A percentile compares a stretch with the other conserved stretches of the same genome.
These are phyloP conservation scores for Penicillium freii DNA, from an alignment of 2,329 filamentous ascomycete genomes.

Conservation along the genomic window DNA sequence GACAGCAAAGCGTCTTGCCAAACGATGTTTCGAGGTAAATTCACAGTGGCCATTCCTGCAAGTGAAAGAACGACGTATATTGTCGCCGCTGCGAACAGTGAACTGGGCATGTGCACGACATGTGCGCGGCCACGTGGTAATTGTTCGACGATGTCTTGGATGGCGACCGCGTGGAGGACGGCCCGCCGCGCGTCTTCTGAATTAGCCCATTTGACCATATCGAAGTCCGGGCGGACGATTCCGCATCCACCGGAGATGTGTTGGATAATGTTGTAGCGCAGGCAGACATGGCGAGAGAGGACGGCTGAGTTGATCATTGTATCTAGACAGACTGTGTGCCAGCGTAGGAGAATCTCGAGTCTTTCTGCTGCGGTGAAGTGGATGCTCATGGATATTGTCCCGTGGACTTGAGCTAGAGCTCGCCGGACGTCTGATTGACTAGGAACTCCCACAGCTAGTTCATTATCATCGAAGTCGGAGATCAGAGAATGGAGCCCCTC, in stretches of 20 bases:
- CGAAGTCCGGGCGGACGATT: slow-evolving; percentile 30
- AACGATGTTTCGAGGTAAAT: slow-evolving; percentile 41
- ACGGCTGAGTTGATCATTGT: slow-evolving; percentile 42
- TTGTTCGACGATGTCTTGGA: slow-evolving; percentile 49
- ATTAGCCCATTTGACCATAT: slow-evolving; percentile 40
- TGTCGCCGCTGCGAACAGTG: slow-evolving; percentile 46
- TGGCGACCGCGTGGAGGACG: slow-evolving; percentile 46
- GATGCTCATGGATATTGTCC: slow-evolving; percentile 39
- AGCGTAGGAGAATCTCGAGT: slow-evolving; percentile 44
- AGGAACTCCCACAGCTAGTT: slow-evolving; percentile 42
- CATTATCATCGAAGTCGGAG: slow-evolving; percentile 41
- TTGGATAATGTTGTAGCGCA: slow-evolving; percentile 40
- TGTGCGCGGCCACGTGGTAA: slow-evolving; percentile 47
- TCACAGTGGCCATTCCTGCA: slow-evolving; percentile 38
- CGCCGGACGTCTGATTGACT: slow-evolving; percentile 39
- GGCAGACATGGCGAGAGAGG: slow-evolving; percentile 43
- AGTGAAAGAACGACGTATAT: slow-evolving; percentile 45
- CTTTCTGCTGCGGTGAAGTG: slow-evolving; percentile 39
- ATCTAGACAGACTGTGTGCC: slow-evolving; percentile 48
- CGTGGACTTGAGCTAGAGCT: slow-evolving; percentile 43
- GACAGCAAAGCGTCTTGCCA: slow-evolving; percentile 44
- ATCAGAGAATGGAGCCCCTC: slow-evolving; percentile 47
- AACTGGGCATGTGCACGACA: slow-evolving; percentile 47
- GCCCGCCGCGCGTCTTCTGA: slow-evolving; percentile 43
- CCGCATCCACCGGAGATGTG: slow-evolving; percentile 39